Base-by-base conservation (phyloP, 441 rosid genomes). In the Gossypium trilobum region DNA sequence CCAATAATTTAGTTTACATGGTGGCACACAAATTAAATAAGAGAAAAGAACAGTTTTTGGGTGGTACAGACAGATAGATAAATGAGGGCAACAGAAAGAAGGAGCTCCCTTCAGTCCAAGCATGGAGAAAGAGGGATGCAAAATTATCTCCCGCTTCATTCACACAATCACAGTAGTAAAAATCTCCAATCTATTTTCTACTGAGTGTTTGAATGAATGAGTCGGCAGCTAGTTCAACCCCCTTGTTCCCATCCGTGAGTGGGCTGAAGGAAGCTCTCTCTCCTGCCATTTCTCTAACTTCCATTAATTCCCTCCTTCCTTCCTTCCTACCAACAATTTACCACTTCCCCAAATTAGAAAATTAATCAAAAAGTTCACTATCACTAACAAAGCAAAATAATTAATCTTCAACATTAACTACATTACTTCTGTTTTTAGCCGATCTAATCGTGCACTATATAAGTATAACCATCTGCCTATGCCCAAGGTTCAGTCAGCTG, bases 21-120 rank as follows among this genome's bases (percentile, higher is more conserved):
- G 39, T 33, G 39, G 9, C 25, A 54, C 19, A 54, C 58, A 19
- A 8, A 54, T 51, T 14, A 19, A 54, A 19, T 10, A 54, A 54
- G 8, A 54, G 58, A 17, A 54, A 22, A 17, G 61, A 9, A 57
- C 39, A 5, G 9, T 1, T 33, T 33, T 64, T 14, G 14, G 51
- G 42, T 66, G 25, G 39, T 14, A 14, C 31, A 57, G 7, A 46
- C 11, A 23, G 6, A 57, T 20, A 57, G 19, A 29, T 39, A 60
- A 31, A 75, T 70, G 77, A 74, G 75, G 71, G 59, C 1, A 64
- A 25, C 14, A 55, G 77, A 82, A 75, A 65, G 89, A 85, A 86
- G 94, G 96, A 91, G 94, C 91, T 89, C 92, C 96, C 96, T 90
- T 90, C 93, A 90, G 96, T 90, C 96, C 96, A 90, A 90, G 83